Percentiles rank a stretch among this genome's conserved stretches.
Evolutionary conservation across 805 yeast genomes (phyloP).

Genomic region (Grigorovia humatica): DNA sequence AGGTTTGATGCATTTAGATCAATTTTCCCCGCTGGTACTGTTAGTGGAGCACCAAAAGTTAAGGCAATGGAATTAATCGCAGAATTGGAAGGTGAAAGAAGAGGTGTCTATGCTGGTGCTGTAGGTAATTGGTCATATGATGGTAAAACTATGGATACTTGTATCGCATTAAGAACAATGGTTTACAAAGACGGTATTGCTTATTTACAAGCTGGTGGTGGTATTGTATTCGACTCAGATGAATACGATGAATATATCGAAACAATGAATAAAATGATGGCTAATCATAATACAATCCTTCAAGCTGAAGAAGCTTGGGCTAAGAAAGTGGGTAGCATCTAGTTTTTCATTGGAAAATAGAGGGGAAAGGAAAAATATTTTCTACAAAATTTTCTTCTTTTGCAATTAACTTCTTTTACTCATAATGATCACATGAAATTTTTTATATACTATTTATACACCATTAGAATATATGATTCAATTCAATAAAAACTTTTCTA

Average conservation of each 20-base stretch:
- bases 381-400: neutral
- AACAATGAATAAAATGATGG: constrained; percentile 94
- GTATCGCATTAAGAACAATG: constrained; percentile 97
- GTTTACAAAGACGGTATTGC: constrained; percentile 84
- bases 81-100: constrained; percentile 78
- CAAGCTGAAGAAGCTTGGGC: constrained; percentile 82
- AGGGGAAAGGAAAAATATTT: neutral
- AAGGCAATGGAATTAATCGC: constrained; percentile 92
- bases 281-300: constrained; percentile 81
- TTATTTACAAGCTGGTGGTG: constrained; percentile 97
- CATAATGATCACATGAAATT: neutral
- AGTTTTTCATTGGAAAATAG: no score
- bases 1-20: constrained; percentile 96
- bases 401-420: no score
- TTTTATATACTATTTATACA: no score
- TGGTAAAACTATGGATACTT: constrained; percentile 91
- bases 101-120: constrained; percentile 98
- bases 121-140: constrained; percentile 98
- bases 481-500: no score
- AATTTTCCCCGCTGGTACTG: constrained; percentile 98
- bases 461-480: no score
- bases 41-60: constrained; percentile 96
- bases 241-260: constrained; percentile 92
- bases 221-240: constrained; percentile 91
- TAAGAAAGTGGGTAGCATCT: constrained; percentile 30